These are phyloP conservation scores for Galeopsis tetrahit DNA, from an alignment of 257 asterid genomes.

Conservation along the genomic window DNA sequence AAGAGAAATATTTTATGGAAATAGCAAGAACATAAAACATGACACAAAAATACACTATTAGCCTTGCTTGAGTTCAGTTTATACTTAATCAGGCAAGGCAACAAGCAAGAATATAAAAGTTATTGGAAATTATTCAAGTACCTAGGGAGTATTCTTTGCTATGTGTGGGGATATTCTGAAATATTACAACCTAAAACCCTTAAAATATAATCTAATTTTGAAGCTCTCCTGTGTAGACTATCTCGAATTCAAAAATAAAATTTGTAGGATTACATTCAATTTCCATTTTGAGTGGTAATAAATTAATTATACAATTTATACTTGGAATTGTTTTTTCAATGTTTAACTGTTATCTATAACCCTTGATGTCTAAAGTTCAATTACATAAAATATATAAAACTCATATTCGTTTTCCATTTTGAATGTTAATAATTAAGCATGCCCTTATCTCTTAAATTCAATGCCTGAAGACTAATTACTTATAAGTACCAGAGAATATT, in stretches of 20 bases:
- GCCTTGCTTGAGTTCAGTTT: not conserved
- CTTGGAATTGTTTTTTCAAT: no score
- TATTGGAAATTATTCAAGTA: not conserved
- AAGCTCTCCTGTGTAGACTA: not conserved
- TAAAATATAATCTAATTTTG: not conserved
- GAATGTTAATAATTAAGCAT: not conserved
- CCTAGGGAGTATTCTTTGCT: not conserved
- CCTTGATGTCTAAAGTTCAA: not conserved
- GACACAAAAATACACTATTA: not conserved
- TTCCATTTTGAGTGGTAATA: not conserved
- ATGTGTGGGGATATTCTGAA: not conserved
- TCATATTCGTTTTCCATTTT: no score
- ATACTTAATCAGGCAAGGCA: not conserved
- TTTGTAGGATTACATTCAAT: not conserved
- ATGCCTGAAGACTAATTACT: slow-evolving; percentile 1
- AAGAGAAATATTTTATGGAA: not conserved
- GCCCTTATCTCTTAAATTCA: not conserved
- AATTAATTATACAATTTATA: not conserved
- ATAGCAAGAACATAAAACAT: slow-evolving; percentile 5
- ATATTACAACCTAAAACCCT: not conserved
- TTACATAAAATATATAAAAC: no score
- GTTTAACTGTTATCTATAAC: not conserved
- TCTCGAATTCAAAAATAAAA: not conserved
- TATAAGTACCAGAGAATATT: not conserved
- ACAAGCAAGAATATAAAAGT: not conserved